Percentiles rank a stretch among this genome's conserved stretches.
These are phyloP conservation scores for Colletotrichum incanum DNA, from an alignment of 2,329 filamentous ascomycete genomes.

Conservation along the genomic window DNA sequence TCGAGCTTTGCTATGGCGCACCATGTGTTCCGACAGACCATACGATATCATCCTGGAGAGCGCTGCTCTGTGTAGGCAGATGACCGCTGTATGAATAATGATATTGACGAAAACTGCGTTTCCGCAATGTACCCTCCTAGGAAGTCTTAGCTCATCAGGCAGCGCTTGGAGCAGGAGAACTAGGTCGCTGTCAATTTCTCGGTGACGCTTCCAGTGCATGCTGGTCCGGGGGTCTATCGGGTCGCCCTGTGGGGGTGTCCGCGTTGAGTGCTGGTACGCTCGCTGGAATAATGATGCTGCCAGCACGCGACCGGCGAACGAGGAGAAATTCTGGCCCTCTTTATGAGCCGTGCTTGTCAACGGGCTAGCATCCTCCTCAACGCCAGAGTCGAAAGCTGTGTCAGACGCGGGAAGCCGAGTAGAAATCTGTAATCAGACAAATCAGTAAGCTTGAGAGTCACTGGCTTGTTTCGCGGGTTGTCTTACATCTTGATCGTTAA, in stretches of 20 bases:
- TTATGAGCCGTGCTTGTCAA: slow-evolving; percentile 64
- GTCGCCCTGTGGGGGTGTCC: slow-evolving; percentile 68
- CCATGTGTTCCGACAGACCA: slow-evolving; percentile 54
- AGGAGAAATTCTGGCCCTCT: slow-evolving; percentile 66
- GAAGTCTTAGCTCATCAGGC: slow-evolving; percentile 72
- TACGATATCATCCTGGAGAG: slow-evolving; percentile 79
- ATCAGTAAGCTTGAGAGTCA: neutral
- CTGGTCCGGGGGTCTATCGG: slow-evolving; percentile 75
- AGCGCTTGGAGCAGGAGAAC: slow-evolving; percentile 72
- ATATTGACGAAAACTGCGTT: slow-evolving; percentile 76
- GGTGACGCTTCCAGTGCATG: slow-evolving; percentile 78
- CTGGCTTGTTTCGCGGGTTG: neutral
- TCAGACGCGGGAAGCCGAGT: slow-evolving; percentile 76
- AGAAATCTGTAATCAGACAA: slow-evolving; percentile 56
- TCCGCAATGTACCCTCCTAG: slow-evolving; percentile 69
- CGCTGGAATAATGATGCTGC: slow-evolving; percentile 71
- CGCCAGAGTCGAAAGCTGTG: slow-evolving; percentile 71
- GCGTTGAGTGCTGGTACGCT: slow-evolving; percentile 75
- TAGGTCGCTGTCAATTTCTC: slow-evolving; percentile 74
- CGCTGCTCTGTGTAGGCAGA: slow-evolving; percentile 79
- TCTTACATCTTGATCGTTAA: slow-evolving; percentile 73
- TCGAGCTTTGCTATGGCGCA: slow-evolving; percentile 75
- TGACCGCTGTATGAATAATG: slow-evolving; percentile 77
- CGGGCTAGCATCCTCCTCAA: slow-evolving; percentile 65
- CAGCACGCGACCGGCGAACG: slow-evolving; percentile 72